Conservation (phyloP, 75 land plant species). For the Cupressus sempervirens region DNA sequence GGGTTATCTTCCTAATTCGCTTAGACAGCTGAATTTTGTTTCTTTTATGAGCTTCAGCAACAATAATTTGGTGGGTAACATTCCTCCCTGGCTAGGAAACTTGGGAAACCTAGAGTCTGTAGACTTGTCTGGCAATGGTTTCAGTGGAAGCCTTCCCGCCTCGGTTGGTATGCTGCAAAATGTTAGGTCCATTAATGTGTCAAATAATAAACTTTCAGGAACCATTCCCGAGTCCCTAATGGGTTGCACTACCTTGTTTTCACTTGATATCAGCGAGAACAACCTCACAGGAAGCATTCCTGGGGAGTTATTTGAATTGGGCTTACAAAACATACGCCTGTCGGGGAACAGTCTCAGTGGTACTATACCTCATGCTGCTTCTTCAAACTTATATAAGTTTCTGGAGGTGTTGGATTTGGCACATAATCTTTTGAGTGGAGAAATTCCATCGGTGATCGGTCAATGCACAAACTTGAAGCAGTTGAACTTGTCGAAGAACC, state of each 20-base stretch:
- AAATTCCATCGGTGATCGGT: constrained; percentile 39
- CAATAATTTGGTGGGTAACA: constrained; percentile 55
- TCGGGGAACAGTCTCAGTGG: constrained; percentile 45
- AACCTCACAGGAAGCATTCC: constrained; percentile 56
- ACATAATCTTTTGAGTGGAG: constrained; percentile 53
- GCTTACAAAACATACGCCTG: constrained; percentile 38
- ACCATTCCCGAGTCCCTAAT: constrained; percentile 46
- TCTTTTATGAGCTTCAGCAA: constrained; percentile 27
- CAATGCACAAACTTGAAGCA: constrained; percentile 34
- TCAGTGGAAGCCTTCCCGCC: constrained; percentile 59
- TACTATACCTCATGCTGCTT: constrained; percentile 15
- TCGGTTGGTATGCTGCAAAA: constrained; percentile 45
- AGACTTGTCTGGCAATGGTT: constrained; percentile 66
- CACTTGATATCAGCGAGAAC: constrained; percentile 55
- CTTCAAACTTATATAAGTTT: constrained; percentile 10
- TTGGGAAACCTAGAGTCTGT: constrained; percentile 47
- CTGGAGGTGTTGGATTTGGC: constrained; percentile 55
- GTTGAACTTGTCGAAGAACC: constrained; percentile 56
- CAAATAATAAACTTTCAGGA: constrained; percentile 50
- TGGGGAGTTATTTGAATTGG: constrained; percentile 40
- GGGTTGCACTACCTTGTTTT: constrained; percentile 25
- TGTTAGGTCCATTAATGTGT: constrained; percentile 53
- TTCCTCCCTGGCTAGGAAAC: constrained; percentile 64
- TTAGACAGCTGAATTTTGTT: constrained; percentile 42
- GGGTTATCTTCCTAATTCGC: constrained; percentile 46